Conservation (phyloP, 129 eudicot genomes). For the Logfia minima region DNA sequence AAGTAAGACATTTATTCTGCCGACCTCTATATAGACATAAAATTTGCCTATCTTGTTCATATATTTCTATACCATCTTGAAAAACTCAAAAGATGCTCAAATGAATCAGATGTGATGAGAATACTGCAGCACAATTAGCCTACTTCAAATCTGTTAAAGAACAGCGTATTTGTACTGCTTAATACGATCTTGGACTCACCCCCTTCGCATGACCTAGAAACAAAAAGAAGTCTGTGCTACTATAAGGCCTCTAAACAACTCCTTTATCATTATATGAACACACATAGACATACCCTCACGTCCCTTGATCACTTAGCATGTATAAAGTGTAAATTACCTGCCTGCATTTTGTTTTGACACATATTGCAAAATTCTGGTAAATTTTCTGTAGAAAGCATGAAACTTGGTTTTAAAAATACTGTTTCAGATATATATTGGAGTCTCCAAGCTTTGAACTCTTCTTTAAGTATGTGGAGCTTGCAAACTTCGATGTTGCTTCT, state of each 20-base stretch:
- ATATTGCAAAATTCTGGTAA: neutral
- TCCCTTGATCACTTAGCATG: neutral
- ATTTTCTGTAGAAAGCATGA: constrained; percentile 10
- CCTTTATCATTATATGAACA: too few relatives aligned
- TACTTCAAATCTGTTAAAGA: neutral
- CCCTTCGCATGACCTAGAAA: too few relatives aligned
- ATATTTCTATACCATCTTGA: neutral
- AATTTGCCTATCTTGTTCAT: neutral
- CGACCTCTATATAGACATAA: neutral
- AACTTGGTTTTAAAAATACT: constrained; percentile 15
- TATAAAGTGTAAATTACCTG: neutral
- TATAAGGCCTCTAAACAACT: too few relatives aligned
- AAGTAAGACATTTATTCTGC: constrained; percentile 59
- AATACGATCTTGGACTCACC: too few relatives aligned
- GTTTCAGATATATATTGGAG: constrained; percentile 86
- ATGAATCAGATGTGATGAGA: neutral
- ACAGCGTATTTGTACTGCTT: too few relatives aligned
- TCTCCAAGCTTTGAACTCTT: constrained; percentile 93
- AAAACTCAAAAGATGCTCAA: constrained; percentile 4
- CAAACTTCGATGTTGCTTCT: constrained; percentile 90
- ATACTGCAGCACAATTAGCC: neutral
- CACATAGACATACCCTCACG: too few relatives aligned
- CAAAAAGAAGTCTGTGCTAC: too few relatives aligned
- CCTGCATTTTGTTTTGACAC: neutral
- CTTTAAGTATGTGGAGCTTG: constrained; percentile 89